phyloP scores from a whole-genome alignment of 371 early-diverging fungal species.

The Catenaria anguillulae region DNA sequence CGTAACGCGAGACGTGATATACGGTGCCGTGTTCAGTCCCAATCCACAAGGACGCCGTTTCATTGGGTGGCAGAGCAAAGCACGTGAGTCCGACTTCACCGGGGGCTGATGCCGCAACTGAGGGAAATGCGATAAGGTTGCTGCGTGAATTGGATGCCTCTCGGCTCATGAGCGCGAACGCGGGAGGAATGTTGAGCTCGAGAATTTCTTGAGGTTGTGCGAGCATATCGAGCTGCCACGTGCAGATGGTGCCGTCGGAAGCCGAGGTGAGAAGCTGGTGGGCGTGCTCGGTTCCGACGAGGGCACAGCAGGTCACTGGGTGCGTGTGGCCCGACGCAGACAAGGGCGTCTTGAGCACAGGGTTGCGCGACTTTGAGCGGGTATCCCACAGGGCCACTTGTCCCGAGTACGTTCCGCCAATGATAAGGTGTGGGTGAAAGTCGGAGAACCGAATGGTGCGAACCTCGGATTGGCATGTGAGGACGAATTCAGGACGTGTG shows the following conservation, averaged over 20 bases:
- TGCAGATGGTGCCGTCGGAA: conserved; percentile 86
- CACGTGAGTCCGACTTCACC: conserved; percentile 85
- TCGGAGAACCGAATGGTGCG: conserved; percentile 73
- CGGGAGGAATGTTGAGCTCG: not conserved
- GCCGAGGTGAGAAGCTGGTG: conserved; percentile 78
- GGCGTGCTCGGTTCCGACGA: conserved; percentile 89
- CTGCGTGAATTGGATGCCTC: too few species aligned
- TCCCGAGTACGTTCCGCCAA: conserved; percentile 93
- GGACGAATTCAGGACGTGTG: conserved; percentile 85
- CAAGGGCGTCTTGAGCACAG: conserved; percentile 71
- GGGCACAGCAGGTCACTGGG: conserved; percentile 72
- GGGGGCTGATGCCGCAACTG: conserved; percentile 56
- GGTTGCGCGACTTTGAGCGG: conserved; percentile 57
- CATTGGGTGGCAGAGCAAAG: conserved; percentile 77
- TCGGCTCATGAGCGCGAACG: not conserved
- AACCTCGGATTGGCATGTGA: conserved; percentile 76
- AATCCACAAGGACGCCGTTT: conserved; percentile 82
- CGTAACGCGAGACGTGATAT: conserved; percentile 83
- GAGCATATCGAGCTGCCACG: conserved; percentile 94
- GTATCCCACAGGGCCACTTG: conserved; percentile 95
- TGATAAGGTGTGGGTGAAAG: conserved; percentile 74
- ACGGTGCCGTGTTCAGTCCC: conserved; percentile 90
- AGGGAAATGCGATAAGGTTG: conserved; percentile 32
- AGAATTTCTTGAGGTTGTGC: conserved; percentile 62
- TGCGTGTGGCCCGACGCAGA: conserved; percentile 89